phyloP scores from a whole-genome alignment of 495 filamentous ascomycete species.

The Neurospora africana region DNA sequence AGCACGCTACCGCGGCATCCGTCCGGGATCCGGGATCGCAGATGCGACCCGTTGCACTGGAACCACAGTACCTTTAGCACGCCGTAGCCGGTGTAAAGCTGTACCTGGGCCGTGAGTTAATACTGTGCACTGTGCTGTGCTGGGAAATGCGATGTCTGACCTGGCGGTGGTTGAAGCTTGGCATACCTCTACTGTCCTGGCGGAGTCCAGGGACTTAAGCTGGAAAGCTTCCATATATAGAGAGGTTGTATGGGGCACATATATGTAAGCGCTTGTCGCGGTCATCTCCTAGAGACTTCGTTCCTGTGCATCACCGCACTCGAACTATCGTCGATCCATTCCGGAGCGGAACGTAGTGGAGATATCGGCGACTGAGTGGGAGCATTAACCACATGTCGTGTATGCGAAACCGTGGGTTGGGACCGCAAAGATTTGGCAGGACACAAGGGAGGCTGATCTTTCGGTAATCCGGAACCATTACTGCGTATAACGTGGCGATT shows the following conservation, averaged over 20 bases:
- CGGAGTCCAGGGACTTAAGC: background rate
- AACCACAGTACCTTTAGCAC: background rate
- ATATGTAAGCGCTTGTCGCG: background rate
- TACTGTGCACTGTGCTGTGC: background rate
- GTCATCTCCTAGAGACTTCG: background rate
- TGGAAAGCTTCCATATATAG: background rate
- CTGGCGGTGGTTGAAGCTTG: background rate
- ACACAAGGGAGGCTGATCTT: background rate
- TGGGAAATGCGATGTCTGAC: background rate
- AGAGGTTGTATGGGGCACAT: background rate
- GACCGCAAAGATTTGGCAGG: background rate
- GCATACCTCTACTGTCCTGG: background rate
- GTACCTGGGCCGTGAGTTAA: background rate
- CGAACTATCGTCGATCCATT: background rate
- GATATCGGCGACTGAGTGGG: background rate
- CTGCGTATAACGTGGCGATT: background rate
- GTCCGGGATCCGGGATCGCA: background rate
- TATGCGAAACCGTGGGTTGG: background rate
- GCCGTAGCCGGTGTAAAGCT: background rate
- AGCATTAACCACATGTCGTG: background rate
- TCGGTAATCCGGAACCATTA: background rate
- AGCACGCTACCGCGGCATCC: background rate
- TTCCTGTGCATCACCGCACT: background rate
- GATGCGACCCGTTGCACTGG: background rate
- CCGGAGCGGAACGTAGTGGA: background rate